Percentiles rank a stretch among this genome's conserved stretches.
These are phyloP conservation scores for Nemania serpens DNA, from an alignment of 2,329 filamentous ascomycete species.

Conservation along the genomic window DNA sequence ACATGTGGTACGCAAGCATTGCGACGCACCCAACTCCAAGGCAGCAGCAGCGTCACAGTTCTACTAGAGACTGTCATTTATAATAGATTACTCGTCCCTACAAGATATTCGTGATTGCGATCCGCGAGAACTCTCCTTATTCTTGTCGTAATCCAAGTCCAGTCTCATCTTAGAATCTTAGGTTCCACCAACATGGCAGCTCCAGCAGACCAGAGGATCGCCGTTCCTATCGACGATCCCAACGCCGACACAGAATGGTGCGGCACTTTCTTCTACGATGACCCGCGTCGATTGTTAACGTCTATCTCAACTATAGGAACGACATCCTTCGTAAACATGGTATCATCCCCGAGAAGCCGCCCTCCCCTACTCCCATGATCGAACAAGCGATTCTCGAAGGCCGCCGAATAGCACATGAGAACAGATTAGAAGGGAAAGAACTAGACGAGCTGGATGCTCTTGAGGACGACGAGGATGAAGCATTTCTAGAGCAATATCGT, in stretches of 20 bases:
- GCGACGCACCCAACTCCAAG: background rate
- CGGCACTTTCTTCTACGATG: slow-evolving; percentile 11
- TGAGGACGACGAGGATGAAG: slow-evolving; percentile 94
- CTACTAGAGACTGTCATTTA: background rate
- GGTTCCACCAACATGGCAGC: slow-evolving; percentile 57
- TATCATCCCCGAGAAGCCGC: slow-evolving; percentile 96
- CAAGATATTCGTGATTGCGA: background rate
- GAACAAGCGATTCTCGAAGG: slow-evolving; percentile 91
- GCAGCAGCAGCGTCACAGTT: background rate
- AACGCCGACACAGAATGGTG: slow-evolving; percentile 99
- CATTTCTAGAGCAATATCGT: slow-evolving; percentile 84
- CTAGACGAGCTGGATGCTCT: slow-evolving; percentile 91
- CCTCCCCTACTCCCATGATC: slow-evolving; percentile 93
- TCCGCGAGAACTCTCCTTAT: background rate
- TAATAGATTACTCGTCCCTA: too few relatives aligned
- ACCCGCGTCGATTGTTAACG: slow-evolving; percentile 17
- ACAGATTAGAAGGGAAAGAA: slow-evolving; percentile 90
- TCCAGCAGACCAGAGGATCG: slow-evolving; percentile 66
- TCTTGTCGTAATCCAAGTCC: background rate
- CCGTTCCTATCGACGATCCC: slow-evolving; percentile 89
- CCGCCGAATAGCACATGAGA: slow-evolving; percentile 82
- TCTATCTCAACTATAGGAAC: slow-evolving; percentile 68
- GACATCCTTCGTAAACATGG: slow-evolving; percentile 97
- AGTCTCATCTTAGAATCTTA: background rate
- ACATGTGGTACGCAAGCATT: background rate